Percentiles rank a stretch among this genome's conserved stretches.
These are phyloP conservation scores for Nadsonia starkeyi-henricii DNA, from an alignment of 1,139 yeast genomes.

Conservation along the genomic window DNA sequence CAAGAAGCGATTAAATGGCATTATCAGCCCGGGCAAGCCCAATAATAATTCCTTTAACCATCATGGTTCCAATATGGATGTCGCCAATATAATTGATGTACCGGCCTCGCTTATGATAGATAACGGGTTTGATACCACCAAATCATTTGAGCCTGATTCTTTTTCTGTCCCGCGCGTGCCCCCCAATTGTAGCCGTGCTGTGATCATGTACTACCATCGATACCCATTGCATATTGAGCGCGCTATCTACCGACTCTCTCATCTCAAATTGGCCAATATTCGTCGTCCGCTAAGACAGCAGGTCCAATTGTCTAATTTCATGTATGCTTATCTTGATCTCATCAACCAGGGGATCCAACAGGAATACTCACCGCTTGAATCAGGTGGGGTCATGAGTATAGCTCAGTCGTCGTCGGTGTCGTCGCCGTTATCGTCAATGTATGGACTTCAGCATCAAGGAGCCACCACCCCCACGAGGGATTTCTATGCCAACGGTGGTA, in stretches of 20 bases:
- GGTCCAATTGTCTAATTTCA: slow-evolving; percentile 81
- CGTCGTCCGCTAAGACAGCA: slow-evolving; percentile 83
- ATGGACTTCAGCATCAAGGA: not conserved
- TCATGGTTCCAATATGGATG: not conserved
- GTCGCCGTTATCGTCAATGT: not conserved
- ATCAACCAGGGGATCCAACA: slow-evolving; percentile 55
- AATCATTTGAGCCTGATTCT: not conserved
- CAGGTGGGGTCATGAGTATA: too few species aligned
- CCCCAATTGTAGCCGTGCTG: slow-evolving; percentile 7
- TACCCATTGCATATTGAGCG: slow-evolving; percentile 92
- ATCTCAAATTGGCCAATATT: slow-evolving; percentile 84
- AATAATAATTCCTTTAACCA: too few species aligned
- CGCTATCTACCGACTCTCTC: slow-evolving; percentile 84
- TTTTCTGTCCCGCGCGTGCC: not conserved
- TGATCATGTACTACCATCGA: slow-evolving; percentile 33
- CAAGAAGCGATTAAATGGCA: too few species aligned
- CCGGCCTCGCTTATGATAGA: not conserved
- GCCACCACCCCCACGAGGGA: not conserved
- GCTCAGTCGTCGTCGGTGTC: too few species aligned
- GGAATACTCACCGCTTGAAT: too few species aligned
- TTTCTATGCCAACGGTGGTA: too few species aligned
- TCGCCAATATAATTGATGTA: not conserved
- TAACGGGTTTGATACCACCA: not conserved
- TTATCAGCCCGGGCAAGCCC: too few species aligned
- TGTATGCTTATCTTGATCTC: slow-evolving; percentile 90